Evolutionary conservation across 176 grass and related monocot genomes (phyloP).

Genomic region (Aegilops sharonensis): DNA sequence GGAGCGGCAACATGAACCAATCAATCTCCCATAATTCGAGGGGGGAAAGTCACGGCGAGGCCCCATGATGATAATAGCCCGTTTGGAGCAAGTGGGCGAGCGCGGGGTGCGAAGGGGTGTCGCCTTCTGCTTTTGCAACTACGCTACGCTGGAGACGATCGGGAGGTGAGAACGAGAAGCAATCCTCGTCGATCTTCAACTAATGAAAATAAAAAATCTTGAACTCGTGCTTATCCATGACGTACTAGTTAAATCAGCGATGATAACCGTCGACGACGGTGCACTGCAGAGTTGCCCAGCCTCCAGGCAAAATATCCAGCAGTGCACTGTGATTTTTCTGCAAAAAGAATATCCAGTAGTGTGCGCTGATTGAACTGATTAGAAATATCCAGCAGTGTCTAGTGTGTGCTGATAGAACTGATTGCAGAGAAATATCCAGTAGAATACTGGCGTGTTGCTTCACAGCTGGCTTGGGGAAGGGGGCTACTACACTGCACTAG

Average conservation of each 20-base stretch:
- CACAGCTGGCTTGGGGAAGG: constrained; percentile 26
- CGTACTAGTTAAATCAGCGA: neutral
- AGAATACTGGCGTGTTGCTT: constrained; percentile 7
- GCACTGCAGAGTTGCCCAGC: neutral
- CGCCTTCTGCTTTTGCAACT: constrained; percentile 17
- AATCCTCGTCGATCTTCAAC: constrained; percentile 22
- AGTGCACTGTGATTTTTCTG: neutral
- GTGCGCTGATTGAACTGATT: neutral
- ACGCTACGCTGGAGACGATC: neutral
- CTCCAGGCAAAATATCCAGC: neutral
- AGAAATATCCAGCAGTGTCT: no score
- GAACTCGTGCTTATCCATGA: constrained; percentile 36
- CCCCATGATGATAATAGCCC: neutral
- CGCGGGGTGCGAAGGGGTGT: neutral
- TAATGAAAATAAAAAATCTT: constrained; percentile 16
- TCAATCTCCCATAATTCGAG: neutral
- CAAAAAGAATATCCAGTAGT: neutral
- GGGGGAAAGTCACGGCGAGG: neutral
- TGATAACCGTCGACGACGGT: neutral
- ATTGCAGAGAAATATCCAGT: neutral
- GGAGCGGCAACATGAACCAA: neutral
- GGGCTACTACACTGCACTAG: neutral
- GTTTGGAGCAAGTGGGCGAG: constrained; percentile 37
- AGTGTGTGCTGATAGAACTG: neutral
- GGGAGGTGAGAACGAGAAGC: neutral